phyloP scores from a whole-genome alignment of 805 yeast genomes.

The Suhomyces pyralidae region DNA sequence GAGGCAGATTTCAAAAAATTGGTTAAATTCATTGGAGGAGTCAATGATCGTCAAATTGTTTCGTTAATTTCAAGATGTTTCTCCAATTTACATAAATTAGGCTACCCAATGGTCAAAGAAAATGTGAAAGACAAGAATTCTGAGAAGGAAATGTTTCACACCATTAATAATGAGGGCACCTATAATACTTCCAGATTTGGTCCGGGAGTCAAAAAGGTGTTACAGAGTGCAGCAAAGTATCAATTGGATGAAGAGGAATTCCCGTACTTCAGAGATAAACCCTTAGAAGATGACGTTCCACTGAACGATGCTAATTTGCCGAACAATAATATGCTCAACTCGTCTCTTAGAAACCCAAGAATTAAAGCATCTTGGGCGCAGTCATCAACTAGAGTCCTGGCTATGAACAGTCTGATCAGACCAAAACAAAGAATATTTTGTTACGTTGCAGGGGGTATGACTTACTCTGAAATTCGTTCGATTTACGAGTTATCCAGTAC shows the following conservation, averaged over 20 bases:
- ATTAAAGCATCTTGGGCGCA: slow-evolving; percentile 79
- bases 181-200: slow-evolving; percentile 69
- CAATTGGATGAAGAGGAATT: slow-evolving; percentile 56
- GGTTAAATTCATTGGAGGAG: slow-evolving; percentile 51
- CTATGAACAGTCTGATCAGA: slow-evolving; percentile 4
- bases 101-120: slow-evolving; percentile 52
- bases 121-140: slow-evolving; percentile 41
- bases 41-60: slow-evolving; percentile 44
- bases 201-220: slow-evolving; percentile 63
- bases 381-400: slow-evolving; percentile 15
- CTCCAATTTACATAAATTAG: slow-evolving; percentile 46
- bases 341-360: slow-evolving; percentile 63
- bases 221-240: slow-evolving; percentile 50
- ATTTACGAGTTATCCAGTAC: slow-evolving; percentile 64
- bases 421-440: slow-evolving; percentile 68
- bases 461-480: slow-evolving; percentile 76
- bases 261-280: slow-evolving; percentile 76
- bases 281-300: slow-evolving; percentile 48
- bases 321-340: not conserved
- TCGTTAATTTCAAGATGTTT: slow-evolving; percentile 55
- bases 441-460: slow-evolving; percentile 86
- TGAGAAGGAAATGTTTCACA: slow-evolving; percentile 54
- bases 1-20: slow-evolving; percentile 71
- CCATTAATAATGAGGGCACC: slow-evolving; percentile 47
- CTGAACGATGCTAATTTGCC: not conserved